Evolutionary conservation across 106 monocot genomes (phyloP).

Genomic region (Dendrobium officinale): DNA sequence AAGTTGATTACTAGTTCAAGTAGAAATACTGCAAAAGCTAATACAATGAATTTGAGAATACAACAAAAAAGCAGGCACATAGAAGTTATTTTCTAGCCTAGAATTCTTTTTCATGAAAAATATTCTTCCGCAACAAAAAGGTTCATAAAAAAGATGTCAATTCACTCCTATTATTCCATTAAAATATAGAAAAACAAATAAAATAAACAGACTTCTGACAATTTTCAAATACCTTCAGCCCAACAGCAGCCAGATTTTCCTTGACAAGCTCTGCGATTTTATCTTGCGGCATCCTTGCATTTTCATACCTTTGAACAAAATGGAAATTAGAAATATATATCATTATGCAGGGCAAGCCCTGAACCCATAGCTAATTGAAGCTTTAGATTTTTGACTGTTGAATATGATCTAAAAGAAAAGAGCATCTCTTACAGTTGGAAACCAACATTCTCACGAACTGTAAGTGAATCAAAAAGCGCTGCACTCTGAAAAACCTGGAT

Average conservation of each 20-base stretch:
- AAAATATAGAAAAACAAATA: background rate
- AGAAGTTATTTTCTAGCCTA: background rate
- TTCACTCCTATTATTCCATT: background rate
- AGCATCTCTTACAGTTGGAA: constrained; percentile 77
- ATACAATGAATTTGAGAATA: background rate
- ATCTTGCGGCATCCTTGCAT: constrained; percentile 60
- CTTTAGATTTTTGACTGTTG: background rate
- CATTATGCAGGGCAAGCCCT: background rate
- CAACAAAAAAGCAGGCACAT: background rate
- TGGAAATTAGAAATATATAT: background rate
- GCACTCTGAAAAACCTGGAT: constrained; percentile 97
- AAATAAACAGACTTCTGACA: background rate
- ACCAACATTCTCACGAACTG: constrained; percentile 98
- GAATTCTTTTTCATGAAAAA: background rate
- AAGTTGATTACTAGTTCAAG: background rate
- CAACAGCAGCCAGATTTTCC: constrained; percentile 88
- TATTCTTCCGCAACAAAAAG: background rate
- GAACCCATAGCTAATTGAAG: background rate
- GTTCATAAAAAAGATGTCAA: background rate
- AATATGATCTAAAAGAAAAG: constrained; percentile 7
- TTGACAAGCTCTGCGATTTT: constrained; percentile 69
- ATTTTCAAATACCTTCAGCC: constrained; percentile 59
- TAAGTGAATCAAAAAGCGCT: constrained; percentile 95
- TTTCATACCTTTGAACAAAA: constrained; percentile 66
- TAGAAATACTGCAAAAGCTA: background rate